These are phyloP conservation scores for Kockovaella imperatae DNA, from an alignment of 768 basidiomycete species.

Conservation along the genomic window DNA sequence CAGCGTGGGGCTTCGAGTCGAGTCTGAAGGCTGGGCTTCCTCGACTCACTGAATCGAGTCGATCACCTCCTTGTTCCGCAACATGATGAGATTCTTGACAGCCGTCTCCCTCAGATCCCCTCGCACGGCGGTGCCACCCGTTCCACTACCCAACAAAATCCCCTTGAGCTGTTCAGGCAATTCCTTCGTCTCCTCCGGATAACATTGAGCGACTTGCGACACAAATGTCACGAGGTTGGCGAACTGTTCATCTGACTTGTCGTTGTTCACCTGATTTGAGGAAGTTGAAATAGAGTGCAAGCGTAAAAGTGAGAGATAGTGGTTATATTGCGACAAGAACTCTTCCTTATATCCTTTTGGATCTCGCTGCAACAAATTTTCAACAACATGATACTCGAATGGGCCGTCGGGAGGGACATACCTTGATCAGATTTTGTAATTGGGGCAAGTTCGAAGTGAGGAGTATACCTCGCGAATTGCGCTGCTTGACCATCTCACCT, in stretches of 20 bases:
- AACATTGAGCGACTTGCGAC: conserved; percentile 87
- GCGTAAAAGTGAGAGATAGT: conserved; percentile 78
- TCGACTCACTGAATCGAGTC: conserved; percentile 75
- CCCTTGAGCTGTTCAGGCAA: conserved; percentile 73
- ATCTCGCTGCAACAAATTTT: conserved; percentile 51
- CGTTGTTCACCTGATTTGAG: conserved; percentile 39
- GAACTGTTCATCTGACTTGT: conserved; percentile 69
- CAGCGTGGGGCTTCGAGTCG: neutral
- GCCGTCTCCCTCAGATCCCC: conserved; percentile 62
- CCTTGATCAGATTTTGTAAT: conserved; percentile 90
- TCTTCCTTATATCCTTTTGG: conserved; percentile 85
- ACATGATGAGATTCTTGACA: conserved; percentile 83
- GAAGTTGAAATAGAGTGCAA: conserved; percentile 70
- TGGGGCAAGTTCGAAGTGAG: conserved; percentile 86
- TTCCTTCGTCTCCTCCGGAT: conserved; percentile 79
- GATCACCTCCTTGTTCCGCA: conserved; percentile 87
- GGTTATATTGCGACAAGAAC: conserved; percentile 92
- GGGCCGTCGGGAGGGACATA: conserved; percentile 4
- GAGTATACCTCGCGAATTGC: conserved; percentile 55
- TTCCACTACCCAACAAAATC: conserved; percentile 57
- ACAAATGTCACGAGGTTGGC: conserved; percentile 84
- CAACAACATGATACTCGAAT: neutral
- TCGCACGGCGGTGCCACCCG: conserved; percentile 22
- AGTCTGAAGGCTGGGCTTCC: conserved; percentile 1
- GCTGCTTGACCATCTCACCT: conserved; percentile 37